These are phyloP conservation scores for Geosmithia putterillii DNA, from an alignment of 2,329 filamentous ascomycete species.

Conservation along the genomic window DNA sequence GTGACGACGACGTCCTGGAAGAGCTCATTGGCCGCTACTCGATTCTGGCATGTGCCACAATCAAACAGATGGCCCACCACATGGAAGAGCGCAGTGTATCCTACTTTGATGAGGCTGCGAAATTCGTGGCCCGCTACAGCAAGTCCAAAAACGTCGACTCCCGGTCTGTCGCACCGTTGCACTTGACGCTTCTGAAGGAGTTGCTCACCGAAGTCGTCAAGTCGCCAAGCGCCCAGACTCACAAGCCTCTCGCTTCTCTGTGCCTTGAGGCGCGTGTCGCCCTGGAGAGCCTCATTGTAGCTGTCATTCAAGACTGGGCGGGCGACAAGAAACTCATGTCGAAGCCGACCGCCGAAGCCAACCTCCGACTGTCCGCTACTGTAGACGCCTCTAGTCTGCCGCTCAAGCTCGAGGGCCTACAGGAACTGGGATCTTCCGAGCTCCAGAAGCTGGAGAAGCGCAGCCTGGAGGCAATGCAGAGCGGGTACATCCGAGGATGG, in stretches of 20 bases:
- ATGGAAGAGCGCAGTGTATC: conserved; percentile 26
- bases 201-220: conserved; percentile 14
- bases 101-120: conserved; percentile 21
- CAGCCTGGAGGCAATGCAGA: conserved; percentile 17
- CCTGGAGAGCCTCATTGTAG: conserved; percentile 13
- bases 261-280: conserved; percentile 11
- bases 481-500: conserved; percentile 29
- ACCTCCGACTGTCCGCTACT: conserved; percentile 18
- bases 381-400: conserved; percentile 16
- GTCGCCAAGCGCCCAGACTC: conserved; percentile 13
- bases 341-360: conserved; percentile 8
- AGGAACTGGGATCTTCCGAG: conserved; percentile 14
- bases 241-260: conserved; percentile 11
- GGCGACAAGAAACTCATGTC: conserved; percentile 16
- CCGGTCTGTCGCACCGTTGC: conserved; percentile 15
- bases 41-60: conserved; percentile 15
- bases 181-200: conserved; percentile 21
- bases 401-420: conserved; percentile 8
- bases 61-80: conserved; percentile 31
- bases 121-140: conserved; percentile 4
- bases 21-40: conserved; percentile 21
- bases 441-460: conserved; percentile 20
- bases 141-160: conserved; percentile 7
- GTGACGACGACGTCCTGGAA: conserved; percentile 11
- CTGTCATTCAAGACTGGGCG: conserved; percentile 13